Conservation (phyloP, 1,284 basidiomycete species). For the Cutaneotrichosporon sp. region DNA sequence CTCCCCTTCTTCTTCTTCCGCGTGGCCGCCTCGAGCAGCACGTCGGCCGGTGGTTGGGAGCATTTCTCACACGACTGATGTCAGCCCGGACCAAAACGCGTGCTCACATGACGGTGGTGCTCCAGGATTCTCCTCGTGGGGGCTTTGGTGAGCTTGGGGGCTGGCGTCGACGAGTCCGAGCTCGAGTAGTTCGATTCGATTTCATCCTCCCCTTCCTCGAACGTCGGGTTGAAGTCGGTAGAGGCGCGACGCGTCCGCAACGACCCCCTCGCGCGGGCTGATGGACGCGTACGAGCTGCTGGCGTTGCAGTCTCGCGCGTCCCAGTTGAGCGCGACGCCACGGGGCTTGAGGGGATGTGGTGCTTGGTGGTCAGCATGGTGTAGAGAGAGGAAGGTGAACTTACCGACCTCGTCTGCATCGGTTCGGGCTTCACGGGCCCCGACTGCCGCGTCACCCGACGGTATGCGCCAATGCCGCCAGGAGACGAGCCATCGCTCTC, state of each 20-base stretch:
- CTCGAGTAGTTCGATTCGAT: constrained; percentile 15
- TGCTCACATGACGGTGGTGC: constrained; percentile 23
- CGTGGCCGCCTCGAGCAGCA: constrained; percentile 26
- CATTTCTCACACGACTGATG: constrained; percentile 47
- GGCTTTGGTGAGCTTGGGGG: neutral
- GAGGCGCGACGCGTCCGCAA: neutral
- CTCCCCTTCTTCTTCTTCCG: constrained; percentile 30
- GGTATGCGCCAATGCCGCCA: neutral
- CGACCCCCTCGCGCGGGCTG: neutral
- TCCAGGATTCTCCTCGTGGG: constrained; percentile 16
- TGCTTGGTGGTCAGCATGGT: too few relatives aligned
- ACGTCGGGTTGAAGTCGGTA: neutral
- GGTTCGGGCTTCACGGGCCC: neutral
- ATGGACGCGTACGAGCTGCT: too few relatives aligned
- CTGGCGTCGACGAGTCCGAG: constrained; percentile 6
- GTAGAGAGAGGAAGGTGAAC: neutral
- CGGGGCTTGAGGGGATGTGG: too few relatives aligned
- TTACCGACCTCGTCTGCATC: neutral
- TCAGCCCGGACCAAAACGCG: neutral
- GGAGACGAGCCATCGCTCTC: constrained; percentile 6
- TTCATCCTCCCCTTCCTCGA: constrained; percentile 24
- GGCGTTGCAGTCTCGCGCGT: too few relatives aligned
- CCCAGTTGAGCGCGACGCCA: too few relatives aligned
- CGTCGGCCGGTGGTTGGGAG: constrained; percentile 35
- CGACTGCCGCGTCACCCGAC: neutral